Conservation (phyloP, 2,329 filamentous ascomycete species). For the Didymella sp. region DNA sequence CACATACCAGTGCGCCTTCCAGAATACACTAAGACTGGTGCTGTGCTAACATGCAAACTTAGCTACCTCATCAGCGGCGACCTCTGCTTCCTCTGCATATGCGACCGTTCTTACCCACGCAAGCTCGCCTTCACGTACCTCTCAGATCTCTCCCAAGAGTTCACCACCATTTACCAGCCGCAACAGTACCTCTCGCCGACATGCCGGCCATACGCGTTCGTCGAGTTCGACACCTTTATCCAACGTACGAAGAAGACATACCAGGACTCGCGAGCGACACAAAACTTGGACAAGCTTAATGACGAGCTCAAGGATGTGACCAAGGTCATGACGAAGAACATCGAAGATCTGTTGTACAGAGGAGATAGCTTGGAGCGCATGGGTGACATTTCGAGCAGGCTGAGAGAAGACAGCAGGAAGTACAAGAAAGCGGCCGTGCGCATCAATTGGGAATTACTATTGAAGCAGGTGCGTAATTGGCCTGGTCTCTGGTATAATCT, state of each 20-base stretch:
- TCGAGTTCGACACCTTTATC: slow-evolving; percentile 98
- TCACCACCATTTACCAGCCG: slow-evolving; percentile 81
- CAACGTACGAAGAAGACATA: slow-evolving; percentile 91
- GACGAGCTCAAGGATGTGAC: slow-evolving; percentile 97
- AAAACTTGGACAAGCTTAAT: slow-evolving; percentile 94
- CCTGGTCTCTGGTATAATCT: not conserved
- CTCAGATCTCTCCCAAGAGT: slow-evolving; percentile 87
- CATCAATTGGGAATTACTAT: slow-evolving; percentile 96
- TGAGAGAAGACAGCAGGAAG: slow-evolving; percentile 93
- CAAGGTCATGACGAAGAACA: slow-evolving; percentile 99
- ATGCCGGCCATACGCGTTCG: slow-evolving; percentile 92
- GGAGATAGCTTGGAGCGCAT: slow-evolving; percentile 95
- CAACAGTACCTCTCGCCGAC: slow-evolving; percentile 75
- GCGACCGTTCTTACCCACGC: slow-evolving; percentile 91
- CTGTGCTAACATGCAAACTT: slow-evolving; percentile 18
- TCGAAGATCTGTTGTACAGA: slow-evolving; percentile 94
- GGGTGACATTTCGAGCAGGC: slow-evolving; percentile 87
- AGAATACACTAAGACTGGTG: not conserved
- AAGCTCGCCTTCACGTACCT: slow-evolving; percentile 99
- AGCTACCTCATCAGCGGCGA: slow-evolving; percentile 86
- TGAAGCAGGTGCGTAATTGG: slow-evolving; percentile 73
- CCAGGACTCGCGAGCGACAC: slow-evolving; percentile 85
- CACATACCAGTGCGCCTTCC: slow-evolving; percentile 76
- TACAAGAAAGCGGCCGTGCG: slow-evolving; percentile 90
- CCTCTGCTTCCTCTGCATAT: slow-evolving; percentile 91